A percentile compares a stretch with the other conserved stretches of the same genome.
Evolutionary conservation across 2,329 filamentous ascomycete species (phyloP).

Genomic region (Colletotrichum lindemuthianum): DNA sequence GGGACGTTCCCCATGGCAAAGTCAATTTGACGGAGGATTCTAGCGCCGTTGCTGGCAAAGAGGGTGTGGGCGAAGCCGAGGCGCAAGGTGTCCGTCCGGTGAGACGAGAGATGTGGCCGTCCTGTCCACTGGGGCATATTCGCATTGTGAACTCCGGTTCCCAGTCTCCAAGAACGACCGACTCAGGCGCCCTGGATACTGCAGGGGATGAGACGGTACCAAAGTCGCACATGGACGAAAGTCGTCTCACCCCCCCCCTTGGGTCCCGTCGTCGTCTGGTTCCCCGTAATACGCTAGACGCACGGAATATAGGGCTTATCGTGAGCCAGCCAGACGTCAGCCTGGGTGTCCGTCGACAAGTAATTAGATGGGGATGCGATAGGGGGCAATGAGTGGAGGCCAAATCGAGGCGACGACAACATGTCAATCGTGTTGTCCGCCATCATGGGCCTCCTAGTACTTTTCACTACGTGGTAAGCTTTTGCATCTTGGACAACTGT

Average conservation of each 20-base stretch:
- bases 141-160: not conserved
- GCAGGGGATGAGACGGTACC: slow-evolving; percentile 20
- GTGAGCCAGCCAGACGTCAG: slow-evolving; percentile 21
- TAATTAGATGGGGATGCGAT: slow-evolving; percentile 4
- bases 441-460: not conserved
- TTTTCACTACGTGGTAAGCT: not conserved
- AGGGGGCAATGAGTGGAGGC: slow-evolving; percentile 5
- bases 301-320: slow-evolving; percentile 30
- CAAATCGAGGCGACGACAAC: slow-evolving; percentile 2
- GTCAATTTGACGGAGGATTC: slow-evolving; percentile 20
- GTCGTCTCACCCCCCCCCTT: slow-evolving; percentile 30
- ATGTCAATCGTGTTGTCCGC: not conserved
- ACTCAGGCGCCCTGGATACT: slow-evolving; percentile 20
- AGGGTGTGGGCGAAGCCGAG: slow-evolving; percentile 28
- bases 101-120: slow-evolving; percentile 4
- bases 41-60: slow-evolving; percentile 17
- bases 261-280: not conserved
- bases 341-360: not conserved
- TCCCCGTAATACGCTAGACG: slow-evolving; percentile 27
- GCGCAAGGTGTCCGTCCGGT: slow-evolving; percentile 7
- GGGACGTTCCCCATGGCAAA: slow-evolving; percentile 28
- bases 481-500: not conserved
- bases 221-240: slow-evolving; percentile 18
- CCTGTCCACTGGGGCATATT: not conserved
- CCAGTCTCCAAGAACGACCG: slow-evolving; percentile 4